Base-by-base conservation (phyloP, 352 stramenopile genomes). In the Phytopythium aichiense region DNA sequence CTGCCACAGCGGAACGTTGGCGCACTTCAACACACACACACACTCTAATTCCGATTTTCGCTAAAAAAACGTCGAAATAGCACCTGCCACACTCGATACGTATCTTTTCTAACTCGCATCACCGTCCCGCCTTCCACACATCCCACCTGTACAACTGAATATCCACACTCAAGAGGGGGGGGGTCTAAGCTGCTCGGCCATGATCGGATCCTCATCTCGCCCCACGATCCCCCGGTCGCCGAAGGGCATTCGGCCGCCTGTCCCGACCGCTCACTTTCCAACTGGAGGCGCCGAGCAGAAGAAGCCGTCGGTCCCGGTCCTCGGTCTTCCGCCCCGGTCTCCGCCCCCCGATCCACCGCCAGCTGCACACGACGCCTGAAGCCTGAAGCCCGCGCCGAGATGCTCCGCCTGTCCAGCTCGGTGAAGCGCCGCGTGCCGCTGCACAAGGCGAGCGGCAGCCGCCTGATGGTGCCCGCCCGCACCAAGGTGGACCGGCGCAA, bases 401-500 rank as follows among this genome's bases (percentile, higher is more conserved):
- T 92, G 83, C 71, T 91, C 65, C 83, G 83, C 58, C 64, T 89
- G 65, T 84, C 79, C 33, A 72, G 74, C 57, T 87, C 83, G 43
- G 72, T 88, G 40, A 79, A 85, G 57, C 79, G 78, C 66, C 83
- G 80, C 61, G 67, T 76, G 65, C 77, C 82, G 67, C 77, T 91
- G 42, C 71, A 87, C 73, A 80, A 86, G 61, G 72, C 80, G 50
- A 91, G 77, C 67, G 83, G 77, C 64, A 81, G 67, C 60, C 82
- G 82, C 38, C 65, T 89, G 43, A 69, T 90, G 38, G 64, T 78
- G 64, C 69, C 81, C 9, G 74, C 73, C 56, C 81, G 83, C 55
- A 71, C 76, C 48, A 88, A 89, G 56, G 82, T 93, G 31, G 81
- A 89, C 63, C 87, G 87, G 54, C 83, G 81, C 65, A 78, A 88